phyloP scores from a whole-genome alignment of 1,284 basidiomycete species.

The Rhizoctonia solani region DNA sequence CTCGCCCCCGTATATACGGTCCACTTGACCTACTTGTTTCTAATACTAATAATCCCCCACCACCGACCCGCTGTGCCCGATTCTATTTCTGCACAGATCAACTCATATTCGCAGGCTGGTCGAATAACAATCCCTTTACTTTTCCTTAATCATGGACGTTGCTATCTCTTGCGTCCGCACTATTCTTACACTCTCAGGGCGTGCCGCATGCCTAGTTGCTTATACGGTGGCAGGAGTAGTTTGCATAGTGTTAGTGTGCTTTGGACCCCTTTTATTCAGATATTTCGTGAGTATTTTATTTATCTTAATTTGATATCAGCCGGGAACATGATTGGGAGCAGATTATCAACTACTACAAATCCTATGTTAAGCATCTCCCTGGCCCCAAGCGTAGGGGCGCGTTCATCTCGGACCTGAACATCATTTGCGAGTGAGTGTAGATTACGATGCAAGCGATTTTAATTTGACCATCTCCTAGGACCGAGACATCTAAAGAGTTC shows the following conservation, averaged over 20 bases:
- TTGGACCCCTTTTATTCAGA: constrained; percentile 20
- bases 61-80: neutral
- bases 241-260: constrained; percentile 4
- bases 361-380: constrained; percentile 33
- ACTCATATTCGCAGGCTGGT: constrained; percentile 28
- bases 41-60: constrained; percentile 19
- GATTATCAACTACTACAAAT: constrained; percentile 29
- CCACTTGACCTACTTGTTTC: neutral
- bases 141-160: neutral
- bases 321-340: too few relatives aligned
- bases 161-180: neutral
- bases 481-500: constrained; percentile 25
- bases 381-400: constrained; percentile 34
- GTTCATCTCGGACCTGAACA: constrained; percentile 30
- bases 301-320: neutral
- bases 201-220: constrained; percentile 11
- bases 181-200: constrained; percentile 1
- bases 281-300: constrained; percentile 18
- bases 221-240: constrained; percentile 15
- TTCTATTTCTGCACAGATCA: constrained; percentile 9
- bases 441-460: constrained; percentile 9
- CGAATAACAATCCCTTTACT: constrained; percentile 4
- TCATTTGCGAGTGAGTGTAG: constrained; percentile 31
- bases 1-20: neutral
- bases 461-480: constrained; percentile 2